Evolutionary conservation across 257 asterid genomes (phyloP), one percentile per base, ranked within the genome.

Genomic region (Linaria vulgaris): DNA sequence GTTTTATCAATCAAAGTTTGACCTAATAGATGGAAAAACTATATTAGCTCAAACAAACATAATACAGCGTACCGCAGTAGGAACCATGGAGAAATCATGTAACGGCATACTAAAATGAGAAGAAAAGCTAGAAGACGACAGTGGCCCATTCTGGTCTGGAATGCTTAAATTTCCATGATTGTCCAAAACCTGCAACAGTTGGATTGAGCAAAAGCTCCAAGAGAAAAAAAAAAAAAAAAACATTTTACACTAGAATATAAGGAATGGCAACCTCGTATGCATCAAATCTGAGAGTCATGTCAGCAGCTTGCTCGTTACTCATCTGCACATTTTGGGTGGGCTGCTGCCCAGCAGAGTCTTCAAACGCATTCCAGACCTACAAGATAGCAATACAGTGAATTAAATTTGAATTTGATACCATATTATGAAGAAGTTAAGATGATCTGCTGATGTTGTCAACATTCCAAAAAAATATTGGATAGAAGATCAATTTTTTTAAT

Each of bases 311-410:
- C 55, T 73, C 71, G 47, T 43, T 64, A 60, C 63, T 76, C 63
- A 72, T 69, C 17, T 34, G 61, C 71, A 71, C 69, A 34, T 64
- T 59, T 43, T 64, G 73, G 58, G 59, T 30, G 13, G 76, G 66
- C 49, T 68, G 78, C 46, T 59, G 75, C 50, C 66, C 80, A 44
- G 50, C 64, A 59, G 78, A 72, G 56, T 76, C 80, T 50, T 79
- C 85, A 64, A 86, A 88, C 44, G 86, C 83, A 73, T 73, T 80
- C 96, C 98, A 86, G 38, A 73, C 54, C 98, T 88, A 87, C 76
- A 76, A 57, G 51, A 74, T 54, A 72, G 37, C 59, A n/a, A 61
- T 30, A 23, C 60, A n/a, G 44, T 53, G 14, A 31, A 49, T 45
- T 64, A 63, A 11, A 62, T 20, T 54, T 43, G 37, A 27, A 50